phyloP scores from a whole-genome alignment of 2,329 filamentous ascomycete species.

The Sporothrix curviconia region DNA sequence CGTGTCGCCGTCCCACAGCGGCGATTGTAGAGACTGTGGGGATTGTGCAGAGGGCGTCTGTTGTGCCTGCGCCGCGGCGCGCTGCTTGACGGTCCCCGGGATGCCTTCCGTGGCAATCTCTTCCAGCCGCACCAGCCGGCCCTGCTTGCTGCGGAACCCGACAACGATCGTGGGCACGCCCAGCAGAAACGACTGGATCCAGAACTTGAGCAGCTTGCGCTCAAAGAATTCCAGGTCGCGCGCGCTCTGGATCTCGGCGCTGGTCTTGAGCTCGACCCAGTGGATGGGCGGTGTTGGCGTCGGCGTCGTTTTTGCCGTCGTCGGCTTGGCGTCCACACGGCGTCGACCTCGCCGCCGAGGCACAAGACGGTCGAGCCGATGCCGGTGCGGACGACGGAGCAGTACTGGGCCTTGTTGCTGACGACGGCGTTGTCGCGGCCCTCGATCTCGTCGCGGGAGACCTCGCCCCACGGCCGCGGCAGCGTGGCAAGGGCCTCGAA shows the following conservation, averaged over 20 bases:
- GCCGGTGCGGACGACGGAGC: conserved; percentile 83
- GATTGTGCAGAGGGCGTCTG: too few relatives aligned
- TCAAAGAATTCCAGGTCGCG: conserved; percentile 72
- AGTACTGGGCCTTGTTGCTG: conserved; percentile 91
- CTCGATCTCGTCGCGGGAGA: conserved; percentile 71
- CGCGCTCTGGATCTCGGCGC: conserved; percentile 61
- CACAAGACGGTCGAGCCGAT: conserved; percentile 70
- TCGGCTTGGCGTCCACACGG: conserved; percentile 79
- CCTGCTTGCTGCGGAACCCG: conserved; percentile 70
- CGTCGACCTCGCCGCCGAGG: conserved; percentile 89
- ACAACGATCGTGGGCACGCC: conserved; percentile 89
- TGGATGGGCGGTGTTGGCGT: conserved; percentile 62
- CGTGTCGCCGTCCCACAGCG: conserved; percentile 77
- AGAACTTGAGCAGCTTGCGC: conserved; percentile 88
- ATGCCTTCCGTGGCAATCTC: conserved; percentile 76
- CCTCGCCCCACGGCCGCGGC: conserved; percentile 65
- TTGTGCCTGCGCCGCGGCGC: neutral
- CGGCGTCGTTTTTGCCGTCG: conserved; percentile 41
- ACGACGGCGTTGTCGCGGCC: conserved; percentile 63
- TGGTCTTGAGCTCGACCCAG: conserved; percentile 94
- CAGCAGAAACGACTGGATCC: conserved; percentile 92
- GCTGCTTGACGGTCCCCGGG: conserved; percentile 52
- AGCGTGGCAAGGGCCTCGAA: conserved; percentile 84
- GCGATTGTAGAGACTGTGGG: too few relatives aligned
- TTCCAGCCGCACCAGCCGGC: conserved; percentile 64